Evolutionary conservation across 108 stramenopile species (phyloP), one percentile per base, ranked within the genome.

Genomic region (Nitzschia inconspicua): DNA sequence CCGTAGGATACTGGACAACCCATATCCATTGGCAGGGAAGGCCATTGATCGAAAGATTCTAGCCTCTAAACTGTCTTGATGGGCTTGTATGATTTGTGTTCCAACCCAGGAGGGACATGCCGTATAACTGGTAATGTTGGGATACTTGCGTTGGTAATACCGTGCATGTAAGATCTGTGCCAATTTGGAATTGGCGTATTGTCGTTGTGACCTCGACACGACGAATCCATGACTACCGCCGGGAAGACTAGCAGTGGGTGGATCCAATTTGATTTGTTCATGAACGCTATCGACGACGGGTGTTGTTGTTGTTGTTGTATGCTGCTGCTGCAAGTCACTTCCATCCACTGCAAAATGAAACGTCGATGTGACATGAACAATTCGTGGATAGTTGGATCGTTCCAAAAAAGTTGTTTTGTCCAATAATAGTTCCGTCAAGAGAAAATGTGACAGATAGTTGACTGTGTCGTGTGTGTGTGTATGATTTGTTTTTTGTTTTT

Each of bases 381-480:
- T 46, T 19, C 47, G 31, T 13, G 80, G 69, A 30, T 59, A 18
- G 3, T 20, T 18, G 4, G 73, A 66, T 20, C 62, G 61, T 49
- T 56, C 25, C 22, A 77, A 54, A 29, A 60, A 6, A 3, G 83
- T 76, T 11, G 11, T 39, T 11, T 39, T 39, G 37, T 39, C 37
- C 50, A 78, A 23, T 32, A 80, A 53, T 35, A 58, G 60, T 65
- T 80, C 77, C 39, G 79, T 80, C 47, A 80, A 63, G 23, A 85
- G 63, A 47, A 85, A 80, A 44, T 85, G 84, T 19, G 76, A 75
- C 10, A 85, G 58, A 61, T 81, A 85, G 47, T 85, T 85, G 6
- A 78, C 75, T 41, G 36, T 59, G n/a, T n/a, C n/a, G n/a, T n/a
- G n/a, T n/a, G n/a, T n/a, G n/a, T n/a, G n/a, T n/a, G n/a, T n/a